phyloP scores from a whole-genome alignment of 169 alveolate genomes.

The Perkinsus olseni region DNA sequence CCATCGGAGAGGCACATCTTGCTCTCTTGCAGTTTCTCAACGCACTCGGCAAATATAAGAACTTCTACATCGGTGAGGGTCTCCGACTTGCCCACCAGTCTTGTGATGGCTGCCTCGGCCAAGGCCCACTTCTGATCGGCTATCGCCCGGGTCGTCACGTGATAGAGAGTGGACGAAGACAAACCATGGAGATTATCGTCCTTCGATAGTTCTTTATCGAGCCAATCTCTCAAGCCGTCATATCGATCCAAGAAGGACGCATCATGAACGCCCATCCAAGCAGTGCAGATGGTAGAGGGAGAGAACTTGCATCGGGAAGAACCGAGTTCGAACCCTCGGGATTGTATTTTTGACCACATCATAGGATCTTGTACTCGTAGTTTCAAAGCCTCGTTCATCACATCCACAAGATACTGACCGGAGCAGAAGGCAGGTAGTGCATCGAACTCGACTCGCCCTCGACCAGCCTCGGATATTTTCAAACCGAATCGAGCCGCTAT shows the following conservation, averaged over 20 bases:
- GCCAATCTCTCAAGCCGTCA: neutral
- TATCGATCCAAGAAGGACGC: neutral
- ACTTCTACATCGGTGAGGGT: neutral
- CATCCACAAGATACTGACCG: neutral
- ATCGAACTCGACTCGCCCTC: neutral
- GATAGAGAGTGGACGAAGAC: neutral
- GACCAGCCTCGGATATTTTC: neutral
- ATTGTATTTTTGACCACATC: neutral
- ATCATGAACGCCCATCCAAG: neutral
- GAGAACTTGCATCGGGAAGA: neutral
- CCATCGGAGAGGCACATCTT: neutral
- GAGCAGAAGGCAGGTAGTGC: too few relatives aligned
- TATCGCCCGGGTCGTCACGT: neutral
- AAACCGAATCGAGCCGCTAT: neutral
- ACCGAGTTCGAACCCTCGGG: neutral
- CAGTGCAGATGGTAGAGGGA: neutral
- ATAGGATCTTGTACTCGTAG: neutral
- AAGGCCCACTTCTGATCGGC: neutral
- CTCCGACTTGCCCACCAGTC: neutral
- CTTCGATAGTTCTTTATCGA: neutral
- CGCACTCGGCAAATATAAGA: neutral
- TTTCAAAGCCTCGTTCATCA: neutral
- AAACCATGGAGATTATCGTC: neutral
- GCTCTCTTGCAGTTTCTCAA: neutral
- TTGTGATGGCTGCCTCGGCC: neutral